A percentile compares a stretch with the other conserved stretches of the same genome.
Conservation (phyloP, 192 early-diverging fungal genomes). For the Coemansia sp. region DNA sequence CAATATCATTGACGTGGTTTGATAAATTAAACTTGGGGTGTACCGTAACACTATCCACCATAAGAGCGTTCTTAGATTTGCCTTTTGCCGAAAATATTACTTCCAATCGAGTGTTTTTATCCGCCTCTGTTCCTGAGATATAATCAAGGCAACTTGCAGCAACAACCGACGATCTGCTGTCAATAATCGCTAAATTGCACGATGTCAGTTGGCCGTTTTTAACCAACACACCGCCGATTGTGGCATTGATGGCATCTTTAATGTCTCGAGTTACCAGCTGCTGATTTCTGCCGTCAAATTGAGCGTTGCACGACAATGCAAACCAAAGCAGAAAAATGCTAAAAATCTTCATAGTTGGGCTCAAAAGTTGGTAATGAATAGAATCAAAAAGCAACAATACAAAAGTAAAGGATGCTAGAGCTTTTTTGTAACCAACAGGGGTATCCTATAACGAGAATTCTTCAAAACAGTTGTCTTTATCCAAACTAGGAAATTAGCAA, state of each 20-base stretch:
- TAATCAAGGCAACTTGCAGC: constrained; percentile 18
- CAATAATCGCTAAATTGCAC: constrained; percentile 15
- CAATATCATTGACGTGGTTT: constrained; percentile 13
- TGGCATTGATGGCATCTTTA: neutral
- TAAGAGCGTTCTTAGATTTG: neutral
- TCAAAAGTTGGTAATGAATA: no score
- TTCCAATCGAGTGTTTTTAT: constrained; percentile 7
- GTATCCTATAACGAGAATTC: no score
- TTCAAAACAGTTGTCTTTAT: no score
- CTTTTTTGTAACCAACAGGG: no score
- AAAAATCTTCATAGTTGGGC: no score
- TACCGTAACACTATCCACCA: constrained; percentile 1
- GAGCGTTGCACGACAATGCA: no score
- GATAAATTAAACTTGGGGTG: constrained; percentile 5
- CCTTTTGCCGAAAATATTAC: constrained; percentile 1
- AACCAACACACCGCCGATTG: constrained; percentile 10
- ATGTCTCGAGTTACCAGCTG: neutral
- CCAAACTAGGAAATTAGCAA: no score
- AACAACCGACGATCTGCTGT: constrained; percentile 13
- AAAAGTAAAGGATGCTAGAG: no score
- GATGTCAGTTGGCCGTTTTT: constrained; percentile 13
- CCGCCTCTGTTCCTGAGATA: neutral
- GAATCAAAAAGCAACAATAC: no score
- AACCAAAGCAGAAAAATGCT: no score
- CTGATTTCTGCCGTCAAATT: neutral